These are phyloP conservation scores for Fusarium tupiense DNA, from an alignment of 2,329 filamentous ascomycete species.

Conservation along the genomic window DNA sequence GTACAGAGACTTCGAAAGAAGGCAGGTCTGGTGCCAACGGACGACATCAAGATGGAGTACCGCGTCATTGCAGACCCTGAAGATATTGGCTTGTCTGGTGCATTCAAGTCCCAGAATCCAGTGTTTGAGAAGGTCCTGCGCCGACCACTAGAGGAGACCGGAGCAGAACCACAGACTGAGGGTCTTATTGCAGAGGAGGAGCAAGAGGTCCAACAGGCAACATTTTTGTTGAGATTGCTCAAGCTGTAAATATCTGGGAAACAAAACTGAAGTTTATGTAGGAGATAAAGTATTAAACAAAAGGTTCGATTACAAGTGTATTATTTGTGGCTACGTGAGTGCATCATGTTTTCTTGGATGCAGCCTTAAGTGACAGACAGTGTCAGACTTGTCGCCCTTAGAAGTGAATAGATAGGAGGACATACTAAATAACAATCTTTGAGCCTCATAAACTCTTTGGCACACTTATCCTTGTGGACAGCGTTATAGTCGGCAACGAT, in stretches of 20 bases:
- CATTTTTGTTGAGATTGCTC: conserved; percentile 78
- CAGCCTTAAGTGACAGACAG: conserved; percentile 29
- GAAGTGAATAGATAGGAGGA: background rate
- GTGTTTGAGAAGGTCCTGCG: conserved; percentile 81
- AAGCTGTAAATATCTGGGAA: conserved; percentile 66
- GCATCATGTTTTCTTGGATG: conserved; percentile 42
- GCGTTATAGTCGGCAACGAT: conserved; percentile 90
- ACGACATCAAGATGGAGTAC: conserved; percentile 97
- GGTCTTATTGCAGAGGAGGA: conserved; percentile 80
- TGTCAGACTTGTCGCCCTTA: background rate
- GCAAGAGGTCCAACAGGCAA: conserved; percentile 86
- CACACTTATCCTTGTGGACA: conserved; percentile 90
- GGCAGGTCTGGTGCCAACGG: conserved; percentile 87
- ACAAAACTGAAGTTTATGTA: background rate
- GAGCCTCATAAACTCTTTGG: conserved; percentile 82
- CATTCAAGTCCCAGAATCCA: conserved; percentile 73
- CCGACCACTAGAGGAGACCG: conserved; percentile 71
- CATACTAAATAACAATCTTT: conserved; percentile 89
- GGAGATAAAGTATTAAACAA: conserved; percentile 11
- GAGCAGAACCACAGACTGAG: conserved; percentile 35
- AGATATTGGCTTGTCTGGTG: conserved; percentile 74
- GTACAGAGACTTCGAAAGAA: conserved; percentile 95
- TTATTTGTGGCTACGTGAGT: background rate
- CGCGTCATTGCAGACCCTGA: conserved; percentile 82
- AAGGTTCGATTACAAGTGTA: conserved; percentile 16